Evolutionary conservation across 345 rosid genomes (phyloP), one percentile per base, ranked within the genome.

Genomic region (Pugionium cornutum): DNA sequence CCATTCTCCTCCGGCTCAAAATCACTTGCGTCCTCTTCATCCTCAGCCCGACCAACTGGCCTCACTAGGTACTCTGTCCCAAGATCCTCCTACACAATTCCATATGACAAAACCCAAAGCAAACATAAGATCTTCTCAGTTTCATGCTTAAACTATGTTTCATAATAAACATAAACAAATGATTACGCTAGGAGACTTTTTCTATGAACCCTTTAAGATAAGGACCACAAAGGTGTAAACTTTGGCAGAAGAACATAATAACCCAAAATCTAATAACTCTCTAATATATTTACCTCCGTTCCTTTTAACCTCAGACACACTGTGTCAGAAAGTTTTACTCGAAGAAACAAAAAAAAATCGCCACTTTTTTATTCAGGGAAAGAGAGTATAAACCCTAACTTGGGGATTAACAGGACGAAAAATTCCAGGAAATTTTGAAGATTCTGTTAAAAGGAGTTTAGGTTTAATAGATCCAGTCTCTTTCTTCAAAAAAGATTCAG

Each of bases 11-110:
- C 18, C 18, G 18, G 18, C 18, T 18, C 18, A 18, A 18, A 18
- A 18, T 18, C 18, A 18, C 18, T 18, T 18, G 18, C 18, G 18
- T 18, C 18, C 18, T 18, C 18, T 74, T 92, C 96, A 6, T 89
- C 98, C 67, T 92, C 96, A 8, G 98, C 82, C 3, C 67, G 73
- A 46, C 68, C 98, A 26, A 89, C 86, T 1, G 98, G 98, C 69
- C 18, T 18, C 18, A 18, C 18, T 18, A 18, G 18, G 18, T 18
- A 18, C 18, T 18, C 18, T 18, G 18, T 89, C 42, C 95, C 92
- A 75, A 89, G 45, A 72, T 87, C 95, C 75, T 80, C 86, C 96
- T 86, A 36, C 48, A 51, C 33, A 45, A 44, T 27, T 2, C 35
- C 41, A 55, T 2, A 40, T 2, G n/a, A 44, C 54, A 30, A 36